These are phyloP conservation scores for Citrus sinensis DNA, from an alignment of 345 rosid genomes.

Conservation along the genomic window DVS_A1.0 CM039163.1:46011501-46012000, in stretches of 20 bases:
- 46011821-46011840: background rate
- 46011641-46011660: slow-evolving; percentile 70
- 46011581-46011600: slow-evolving; percentile 82
- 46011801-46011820: background rate
- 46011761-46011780: slow-evolving; percentile 15
- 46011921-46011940: background rate
- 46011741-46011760: slow-evolving; percentile 92
- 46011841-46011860: background rate
- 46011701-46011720: slow-evolving; percentile 85
- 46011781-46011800: slow-evolving; percentile 1
- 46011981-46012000: too few relatives aligned
- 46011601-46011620: slow-evolving; percentile 86
- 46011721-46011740: slow-evolving; percentile 99
- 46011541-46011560: slow-evolving; percentile 14
- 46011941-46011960: background rate
- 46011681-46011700: slow-evolving; percentile 95
- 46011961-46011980: background rate
- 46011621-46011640: slow-evolving; percentile 67
- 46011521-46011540: background rate
- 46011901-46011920: background rate
- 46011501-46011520: background rate
- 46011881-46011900: background rate
- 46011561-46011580: slow-evolving; percentile 83
- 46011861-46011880: background rate
- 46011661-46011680: slow-evolving; percentile 78